Percentiles rank a stretch among this genome's conserved stretches.
Conservation (phyloP, 2,329 filamentous ascomycete species). For the Cladosporium austrohemisphaericum region DNA sequence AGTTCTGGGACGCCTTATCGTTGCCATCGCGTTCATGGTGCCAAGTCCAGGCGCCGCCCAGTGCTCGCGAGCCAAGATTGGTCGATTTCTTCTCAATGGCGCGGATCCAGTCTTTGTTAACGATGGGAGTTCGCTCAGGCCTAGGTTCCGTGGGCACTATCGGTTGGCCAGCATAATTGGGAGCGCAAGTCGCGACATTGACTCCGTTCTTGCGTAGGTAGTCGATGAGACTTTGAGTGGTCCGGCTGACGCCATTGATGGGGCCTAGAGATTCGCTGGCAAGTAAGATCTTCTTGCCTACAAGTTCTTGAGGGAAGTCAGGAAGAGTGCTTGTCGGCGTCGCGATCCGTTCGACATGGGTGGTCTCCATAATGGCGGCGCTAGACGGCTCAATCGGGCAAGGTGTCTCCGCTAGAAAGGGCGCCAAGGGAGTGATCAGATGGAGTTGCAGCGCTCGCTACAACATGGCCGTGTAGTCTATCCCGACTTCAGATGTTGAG, state of each 20-base stretch:
- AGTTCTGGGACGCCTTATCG: slow-evolving; percentile 16
- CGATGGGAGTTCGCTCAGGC: slow-evolving; percentile 27
- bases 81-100: slow-evolving; percentile 32
- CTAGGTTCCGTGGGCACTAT: slow-evolving; percentile 30
- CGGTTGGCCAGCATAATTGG: slow-evolving; percentile 54
- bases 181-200: slow-evolving; percentile 64
- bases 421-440: slow-evolving; percentile 2
- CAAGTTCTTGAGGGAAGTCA: slow-evolving; percentile 46
- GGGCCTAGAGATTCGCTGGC: slow-evolving; percentile 70
- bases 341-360: background rate
- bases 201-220: slow-evolving; percentile 63
- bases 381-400: background rate
- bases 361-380: slow-evolving; percentile 8
- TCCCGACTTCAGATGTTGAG: background rate
- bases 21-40: slow-evolving; percentile 28
- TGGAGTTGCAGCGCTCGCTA: slow-evolving; percentile 4
- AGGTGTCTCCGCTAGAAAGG: background rate
- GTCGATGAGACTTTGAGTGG: slow-evolving; percentile 65
- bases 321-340: background rate
- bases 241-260: slow-evolving; percentile 69
- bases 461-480: background rate
- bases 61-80: slow-evolving; percentile 30
- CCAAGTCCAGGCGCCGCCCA: slow-evolving; percentile 33
- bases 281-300: slow-evolving; percentile 60
- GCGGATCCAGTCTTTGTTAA: slow-evolving; percentile 34